These are phyloP conservation scores for Triadica sebifera DNA, from an alignment of 345 rosid genomes.

Conservation along the genomic window DNA sequence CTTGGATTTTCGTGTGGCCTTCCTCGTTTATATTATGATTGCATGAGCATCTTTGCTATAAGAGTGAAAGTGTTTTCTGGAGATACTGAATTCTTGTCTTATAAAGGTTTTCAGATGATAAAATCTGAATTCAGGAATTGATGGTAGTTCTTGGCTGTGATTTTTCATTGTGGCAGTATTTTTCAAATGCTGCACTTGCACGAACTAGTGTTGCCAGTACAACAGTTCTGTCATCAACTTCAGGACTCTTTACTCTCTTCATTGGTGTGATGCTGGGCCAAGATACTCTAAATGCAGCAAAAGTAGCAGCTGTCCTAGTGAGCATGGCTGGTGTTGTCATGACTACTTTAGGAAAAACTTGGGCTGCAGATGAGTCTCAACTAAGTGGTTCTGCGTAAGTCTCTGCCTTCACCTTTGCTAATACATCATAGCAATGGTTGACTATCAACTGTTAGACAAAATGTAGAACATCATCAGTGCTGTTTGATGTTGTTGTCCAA, in stretches of 20 bases:
- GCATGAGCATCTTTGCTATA: neutral
- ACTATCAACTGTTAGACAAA: neutral
- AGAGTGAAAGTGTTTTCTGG: neutral
- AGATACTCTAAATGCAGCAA: conserved; percentile 77
- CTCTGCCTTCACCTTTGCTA: neutral
- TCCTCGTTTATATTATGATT: neutral
- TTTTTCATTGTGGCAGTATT: conserved; percentile 51
- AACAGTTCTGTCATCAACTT: conserved; percentile 92
- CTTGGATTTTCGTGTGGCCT: neutral
- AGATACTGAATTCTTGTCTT: neutral
- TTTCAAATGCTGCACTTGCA: conserved; percentile 97
- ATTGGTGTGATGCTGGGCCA: conserved; percentile 85
- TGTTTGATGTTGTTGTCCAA: too few relatives aligned
- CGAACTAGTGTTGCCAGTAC: conserved; percentile 99
- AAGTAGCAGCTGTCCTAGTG: conserved; percentile 86
- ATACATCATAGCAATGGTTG: neutral
- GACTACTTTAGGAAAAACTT: conserved; percentile 94
- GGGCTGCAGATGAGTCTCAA: conserved; percentile 88
- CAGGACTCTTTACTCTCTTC: conserved; percentile 98
- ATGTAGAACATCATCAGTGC: neutral
- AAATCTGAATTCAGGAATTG: neutral
- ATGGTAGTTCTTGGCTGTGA: conserved; percentile 3
- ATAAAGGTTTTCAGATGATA: neutral
- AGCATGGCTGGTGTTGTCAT: conserved; percentile 96
- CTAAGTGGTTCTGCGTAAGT: conserved; percentile 61